Base-by-base conservation (phyloP, 108 stramenopile species). In the Epithemia pelagica region DNA sequence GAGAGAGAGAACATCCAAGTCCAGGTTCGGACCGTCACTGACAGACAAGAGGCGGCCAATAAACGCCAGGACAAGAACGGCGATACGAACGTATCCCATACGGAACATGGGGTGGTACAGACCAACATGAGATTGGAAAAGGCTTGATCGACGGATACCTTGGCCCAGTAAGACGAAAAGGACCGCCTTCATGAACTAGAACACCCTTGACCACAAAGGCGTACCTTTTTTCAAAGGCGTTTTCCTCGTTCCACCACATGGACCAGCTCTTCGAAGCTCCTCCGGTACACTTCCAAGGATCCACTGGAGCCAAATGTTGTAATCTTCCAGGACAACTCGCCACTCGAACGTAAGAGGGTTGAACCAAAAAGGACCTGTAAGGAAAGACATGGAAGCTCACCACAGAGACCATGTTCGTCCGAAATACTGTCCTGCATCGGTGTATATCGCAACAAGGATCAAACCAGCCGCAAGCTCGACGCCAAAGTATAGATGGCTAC, bases 291-390 rank as follows among this genome's bases (percentile, higher is more conserved):
- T 79, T 19, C 95, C 86, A 55, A 74, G 78, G 82, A 97, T 95
- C 98, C 98, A 99, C 25, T 79, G 64, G 3, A 93, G 62, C 78
- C 87, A 97, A 5, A 82, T 79, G 26, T 68, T 66, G 78, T 96
- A 97, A 75, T 97, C 96, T 28, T 73, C 59, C 22, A 68, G 53
- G 33, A 93, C 91, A 61, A 90, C 86, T 66, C 88, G 85, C 96
- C 96, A 99, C 58, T 97, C 96, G 68, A 97, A 97, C 7, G 94
- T 95, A 32, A 96, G 82, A n/a, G 98, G 98, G 66, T 99, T 99
- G 80, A 99, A 99, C 98, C 98, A 99, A 83, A 99, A 97, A 23
- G 98, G 98, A 59, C 96, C 94, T 22, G 91, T 90, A n/a, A 97
- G 74, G 80, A 99, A 99, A 20, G 95, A 91, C 24, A 95, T 59